A percentile compares a stretch with the other conserved stretches of the same genome.
These are phyloP conservation scores for Agastache rugosa DNA, from an alignment of 257 asterid species.

Conservation along the genomic window DNA sequence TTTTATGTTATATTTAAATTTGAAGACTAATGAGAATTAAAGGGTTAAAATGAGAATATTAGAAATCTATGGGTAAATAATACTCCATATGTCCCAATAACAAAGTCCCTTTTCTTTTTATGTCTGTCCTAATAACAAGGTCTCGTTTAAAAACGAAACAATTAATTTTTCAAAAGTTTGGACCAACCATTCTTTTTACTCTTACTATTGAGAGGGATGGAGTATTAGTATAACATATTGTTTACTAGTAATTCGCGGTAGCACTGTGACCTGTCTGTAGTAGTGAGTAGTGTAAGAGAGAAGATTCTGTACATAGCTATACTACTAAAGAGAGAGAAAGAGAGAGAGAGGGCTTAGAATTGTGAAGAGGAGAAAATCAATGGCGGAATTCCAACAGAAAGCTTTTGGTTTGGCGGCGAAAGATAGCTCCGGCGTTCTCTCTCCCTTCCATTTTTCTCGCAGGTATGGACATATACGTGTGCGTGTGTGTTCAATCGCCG, in stretches of 20 bases:
- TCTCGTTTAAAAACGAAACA: too few species aligned
- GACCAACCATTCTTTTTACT: too few species aligned
- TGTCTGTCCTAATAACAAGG: too few species aligned
- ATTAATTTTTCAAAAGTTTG: too few species aligned
- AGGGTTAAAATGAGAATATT: neutral
- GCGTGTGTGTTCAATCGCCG: neutral
- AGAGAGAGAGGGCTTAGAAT: neutral
- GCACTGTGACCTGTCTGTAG: neutral
- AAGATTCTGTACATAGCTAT: neutral
- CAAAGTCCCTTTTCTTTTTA: too few species aligned
- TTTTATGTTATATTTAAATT: too few species aligned
- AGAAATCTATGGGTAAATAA: neutral
- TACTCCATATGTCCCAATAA: too few species aligned
- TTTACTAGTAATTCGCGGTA: too few species aligned
- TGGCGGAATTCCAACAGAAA: slow-evolving; percentile 46
- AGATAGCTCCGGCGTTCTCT: slow-evolving; percentile 58
- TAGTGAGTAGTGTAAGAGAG: neutral
- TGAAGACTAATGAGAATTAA: neutral
- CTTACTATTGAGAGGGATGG: too few species aligned
- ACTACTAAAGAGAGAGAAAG: neutral
- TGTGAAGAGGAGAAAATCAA: slow-evolving; percentile 23
- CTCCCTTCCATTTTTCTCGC: slow-evolving; percentile 61
- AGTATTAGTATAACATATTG: too few species aligned
- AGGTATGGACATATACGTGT: slow-evolving; percentile 39
- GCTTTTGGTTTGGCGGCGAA: slow-evolving; percentile 71